Evolutionary conservation across 129 eudicot species (phyloP).

Genomic region (Deinandra increscens): DNA sequence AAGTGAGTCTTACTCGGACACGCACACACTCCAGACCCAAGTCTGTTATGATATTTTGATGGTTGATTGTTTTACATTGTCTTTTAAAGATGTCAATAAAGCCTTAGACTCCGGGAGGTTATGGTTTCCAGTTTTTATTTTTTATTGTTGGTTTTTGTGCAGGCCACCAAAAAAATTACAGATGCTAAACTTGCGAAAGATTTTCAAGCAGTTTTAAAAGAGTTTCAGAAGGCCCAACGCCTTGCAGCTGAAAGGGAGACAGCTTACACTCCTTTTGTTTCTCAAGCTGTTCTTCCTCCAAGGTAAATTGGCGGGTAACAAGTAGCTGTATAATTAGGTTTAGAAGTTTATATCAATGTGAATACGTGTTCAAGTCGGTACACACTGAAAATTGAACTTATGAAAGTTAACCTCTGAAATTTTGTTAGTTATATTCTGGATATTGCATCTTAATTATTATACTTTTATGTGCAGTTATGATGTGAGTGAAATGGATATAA

Average conservation of each 20-base stretch:
- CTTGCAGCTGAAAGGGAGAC: constrained; percentile 19
- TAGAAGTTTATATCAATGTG: neutral
- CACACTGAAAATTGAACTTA: neutral
- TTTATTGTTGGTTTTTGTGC: neutral
- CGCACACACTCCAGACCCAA: neutral
- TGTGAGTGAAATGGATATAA: constrained; percentile 42
- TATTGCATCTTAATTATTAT: neutral
- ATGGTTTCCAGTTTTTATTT: neutral
- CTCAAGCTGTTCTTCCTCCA: constrained; percentile 9
- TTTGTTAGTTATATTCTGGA: neutral
- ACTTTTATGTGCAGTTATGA: constrained; percentile 43
- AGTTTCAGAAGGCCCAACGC: constrained; percentile 8
- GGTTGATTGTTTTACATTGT: neutral
- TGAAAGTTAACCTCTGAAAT: neutral
- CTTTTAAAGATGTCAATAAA: neutral
- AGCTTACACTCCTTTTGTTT: constrained; percentile 7
- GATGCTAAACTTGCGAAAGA: constrained; percentile 79
- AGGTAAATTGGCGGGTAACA: constrained; percentile 6
- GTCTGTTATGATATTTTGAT: neutral
- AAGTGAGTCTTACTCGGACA: neutral
- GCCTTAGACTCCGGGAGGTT: neutral
- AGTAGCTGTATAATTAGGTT: neutral
- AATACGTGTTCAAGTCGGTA: neutral
- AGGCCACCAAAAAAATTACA: neutral
- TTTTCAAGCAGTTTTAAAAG: constrained; percentile 16